Conservation (phyloP, 257 asterid species). For the Verbena officinalis region DNA sequence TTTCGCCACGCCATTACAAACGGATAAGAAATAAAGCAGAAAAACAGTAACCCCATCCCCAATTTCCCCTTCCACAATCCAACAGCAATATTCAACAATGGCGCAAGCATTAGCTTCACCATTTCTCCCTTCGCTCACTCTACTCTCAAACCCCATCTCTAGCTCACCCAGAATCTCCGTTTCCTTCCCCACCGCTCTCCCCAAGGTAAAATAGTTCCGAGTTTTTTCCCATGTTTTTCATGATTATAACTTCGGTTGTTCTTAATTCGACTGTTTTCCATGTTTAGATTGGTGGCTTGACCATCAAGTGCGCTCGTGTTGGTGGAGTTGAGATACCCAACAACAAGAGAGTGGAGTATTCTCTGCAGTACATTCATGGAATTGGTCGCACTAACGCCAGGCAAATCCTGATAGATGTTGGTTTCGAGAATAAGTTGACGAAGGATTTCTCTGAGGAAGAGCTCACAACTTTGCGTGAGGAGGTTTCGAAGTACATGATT, state of each 20-base stretch:
- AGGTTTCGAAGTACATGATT: slow-evolving; percentile 87
- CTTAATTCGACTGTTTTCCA: neutral
- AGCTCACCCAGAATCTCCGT: slow-evolving; percentile 40
- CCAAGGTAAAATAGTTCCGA: slow-evolving; percentile 51
- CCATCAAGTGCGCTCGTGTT: slow-evolving; percentile 89
- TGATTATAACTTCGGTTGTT: neutral
- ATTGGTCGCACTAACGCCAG: slow-evolving; percentile 76
- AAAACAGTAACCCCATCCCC: neutral
- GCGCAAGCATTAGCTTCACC: slow-evolving; percentile 75
- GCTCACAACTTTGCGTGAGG: slow-evolving; percentile 86
- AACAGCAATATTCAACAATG: slow-evolving; percentile 54
- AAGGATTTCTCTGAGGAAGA: slow-evolving; percentile 91
- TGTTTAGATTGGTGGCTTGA: slow-evolving; percentile 72
- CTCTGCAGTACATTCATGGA: slow-evolving; percentile 95
- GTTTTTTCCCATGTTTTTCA: neutral
- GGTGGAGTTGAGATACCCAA: slow-evolving; percentile 98
- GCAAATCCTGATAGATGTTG: slow-evolving; percentile 72
- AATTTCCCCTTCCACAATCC: slow-evolving; percentile 9
- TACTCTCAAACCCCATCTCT: slow-evolving; percentile 55
- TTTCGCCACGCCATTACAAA: neutral
- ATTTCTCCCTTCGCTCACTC: slow-evolving; percentile 65
- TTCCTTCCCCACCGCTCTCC: slow-evolving; percentile 49
- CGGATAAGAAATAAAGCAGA: slow-evolving; percentile 32
- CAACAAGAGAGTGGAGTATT: slow-evolving; percentile 87
- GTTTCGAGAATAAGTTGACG: slow-evolving; percentile 73